phyloP scores from a whole-genome alignment of 75 land plant species.

The Chamaecyparis obtusa region DNA sequence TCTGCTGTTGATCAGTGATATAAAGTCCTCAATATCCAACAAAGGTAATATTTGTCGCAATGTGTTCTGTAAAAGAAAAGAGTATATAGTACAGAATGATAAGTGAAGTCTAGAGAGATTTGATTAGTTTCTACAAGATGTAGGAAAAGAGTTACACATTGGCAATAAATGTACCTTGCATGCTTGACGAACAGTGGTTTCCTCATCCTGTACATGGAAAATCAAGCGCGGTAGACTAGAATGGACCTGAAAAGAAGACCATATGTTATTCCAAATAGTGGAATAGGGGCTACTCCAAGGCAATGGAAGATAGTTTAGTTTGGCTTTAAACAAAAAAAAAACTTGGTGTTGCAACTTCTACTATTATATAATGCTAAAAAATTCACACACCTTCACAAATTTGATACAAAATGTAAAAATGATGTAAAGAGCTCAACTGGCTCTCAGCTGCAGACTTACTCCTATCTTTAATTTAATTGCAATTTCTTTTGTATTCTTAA shows the following conservation, averaged over 20 bases:
- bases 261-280: not conserved
- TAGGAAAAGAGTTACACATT: not conserved
- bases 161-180: conserved; percentile 58
- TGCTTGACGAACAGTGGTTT: conserved; percentile 65
- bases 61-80: conserved; percentile 48
- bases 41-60: conserved; percentile 54
- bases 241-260: conserved; percentile 63
- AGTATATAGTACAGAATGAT: not conserved
- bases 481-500: too few relatives aligned
- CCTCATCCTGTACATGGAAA: conserved; percentile 89
- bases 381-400: not conserved
- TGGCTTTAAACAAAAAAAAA: not conserved
- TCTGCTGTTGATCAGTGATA: conserved; percentile 21
- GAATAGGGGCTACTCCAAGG: not conserved
- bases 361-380: not conserved
- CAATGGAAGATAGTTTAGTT: not conserved
- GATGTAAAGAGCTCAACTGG: too few relatives aligned
- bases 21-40: conserved; percentile 50
- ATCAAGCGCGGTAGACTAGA: conserved; percentile 70
- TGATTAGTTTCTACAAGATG: not conserved
- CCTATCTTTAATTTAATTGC: too few relatives aligned
- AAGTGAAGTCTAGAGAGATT: not conserved
- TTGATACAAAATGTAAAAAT: not conserved
- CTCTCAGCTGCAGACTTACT: too few relatives aligned
- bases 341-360: not conserved